Percentiles rank a stretch among this genome's conserved stretches.
Evolutionary conservation across 176 grass and related monocot species (phyloP).

Genomic region (Bonia amplexicaulis): DNA sequence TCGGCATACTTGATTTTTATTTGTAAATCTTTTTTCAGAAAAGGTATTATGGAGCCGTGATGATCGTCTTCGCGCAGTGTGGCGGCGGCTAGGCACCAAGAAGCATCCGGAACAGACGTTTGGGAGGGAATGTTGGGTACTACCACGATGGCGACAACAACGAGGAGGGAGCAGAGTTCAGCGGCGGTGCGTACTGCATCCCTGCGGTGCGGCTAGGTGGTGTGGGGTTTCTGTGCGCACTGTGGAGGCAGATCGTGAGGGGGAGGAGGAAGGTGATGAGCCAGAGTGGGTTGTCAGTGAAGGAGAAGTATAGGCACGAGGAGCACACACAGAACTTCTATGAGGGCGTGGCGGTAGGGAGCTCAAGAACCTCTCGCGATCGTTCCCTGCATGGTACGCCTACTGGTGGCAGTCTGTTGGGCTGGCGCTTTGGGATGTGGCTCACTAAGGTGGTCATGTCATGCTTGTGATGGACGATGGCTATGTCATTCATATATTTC

Average conservation of each 20-base stretch:
- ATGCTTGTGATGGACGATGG: background rate
- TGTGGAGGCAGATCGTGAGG: slow-evolving; percentile 42
- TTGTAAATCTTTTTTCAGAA: no score
- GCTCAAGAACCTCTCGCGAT: slow-evolving; percentile 45
- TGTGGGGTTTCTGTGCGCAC: background rate
- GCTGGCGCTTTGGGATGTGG: background rate
- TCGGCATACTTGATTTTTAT: no score
- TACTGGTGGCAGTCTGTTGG: background rate
- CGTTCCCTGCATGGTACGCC: slow-evolving; percentile 45
- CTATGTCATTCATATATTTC: background rate
- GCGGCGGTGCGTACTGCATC: background rate
- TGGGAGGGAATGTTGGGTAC: background rate
- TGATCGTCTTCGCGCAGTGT: slow-evolving; percentile 5
- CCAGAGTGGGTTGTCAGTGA: background rate
- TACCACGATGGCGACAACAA: background rate
- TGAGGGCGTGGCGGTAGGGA: slow-evolving; percentile 38
- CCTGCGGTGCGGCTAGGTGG: background rate
- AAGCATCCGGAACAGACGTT: background rate
- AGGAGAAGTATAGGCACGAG: slow-evolving; percentile 32
- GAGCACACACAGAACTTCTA: slow-evolving; percentile 70
- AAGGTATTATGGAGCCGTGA: background rate
- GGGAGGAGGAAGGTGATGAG: background rate
- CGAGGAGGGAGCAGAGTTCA: background rate
- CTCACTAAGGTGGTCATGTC: background rate
- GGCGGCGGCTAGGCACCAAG: background rate